These are phyloP conservation scores for Scheffersomyces stipitis DNA, from an alignment of 805 yeast genomes.

Conservation along the genomic window DNA sequence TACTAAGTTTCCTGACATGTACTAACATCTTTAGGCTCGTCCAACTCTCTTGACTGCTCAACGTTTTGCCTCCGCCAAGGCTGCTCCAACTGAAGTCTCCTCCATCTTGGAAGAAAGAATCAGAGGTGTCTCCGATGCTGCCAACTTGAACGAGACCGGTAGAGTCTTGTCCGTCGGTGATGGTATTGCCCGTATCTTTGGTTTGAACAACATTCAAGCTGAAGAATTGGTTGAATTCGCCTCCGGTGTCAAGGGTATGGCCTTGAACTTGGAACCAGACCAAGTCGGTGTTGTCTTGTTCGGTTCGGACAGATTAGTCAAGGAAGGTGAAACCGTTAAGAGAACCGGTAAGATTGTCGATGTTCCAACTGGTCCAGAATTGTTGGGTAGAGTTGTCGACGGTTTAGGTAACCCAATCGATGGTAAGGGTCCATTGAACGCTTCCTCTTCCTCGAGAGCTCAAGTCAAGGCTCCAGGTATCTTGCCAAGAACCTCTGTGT, in stretches of 20 bases:
- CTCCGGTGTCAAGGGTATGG: constrained; percentile 99
- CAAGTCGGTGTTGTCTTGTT: constrained; percentile 99
- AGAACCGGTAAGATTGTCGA: constrained; percentile 99
- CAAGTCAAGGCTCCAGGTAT: constrained; percentile 99
- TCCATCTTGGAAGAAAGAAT: constrained; percentile 98
- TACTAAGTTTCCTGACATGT: too few species aligned
- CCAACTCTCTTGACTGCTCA: constrained; percentile 63
- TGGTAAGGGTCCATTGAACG: constrained; percentile 97
- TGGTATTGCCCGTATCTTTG: constrained; percentile 99
- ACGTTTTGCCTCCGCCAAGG: constrained; percentile 93
- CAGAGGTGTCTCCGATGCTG: constrained; percentile 98
- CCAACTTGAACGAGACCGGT: constrained; percentile 98
- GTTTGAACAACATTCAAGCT: constrained; percentile 99
- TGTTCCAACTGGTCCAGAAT: constrained; percentile 97
- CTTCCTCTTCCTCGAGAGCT: constrained; percentile 86
- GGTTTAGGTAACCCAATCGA: constrained; percentile 99
- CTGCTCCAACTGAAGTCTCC: constrained; percentile 99
- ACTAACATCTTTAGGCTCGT: constrained; percentile 60
- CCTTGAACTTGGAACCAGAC: constrained; percentile 99
- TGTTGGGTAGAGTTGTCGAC: constrained; percentile 99
- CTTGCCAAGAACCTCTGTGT: constrained; percentile 97
- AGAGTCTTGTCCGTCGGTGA: constrained; percentile 99
- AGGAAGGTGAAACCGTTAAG: constrained; percentile 99
- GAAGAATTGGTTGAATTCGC: constrained; percentile 99
- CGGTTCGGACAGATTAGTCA: constrained; percentile 98